Evolutionary conservation across 768 basidiomycete genomes (phyloP).

Genomic region (Dioszegia crocea): DNA sequence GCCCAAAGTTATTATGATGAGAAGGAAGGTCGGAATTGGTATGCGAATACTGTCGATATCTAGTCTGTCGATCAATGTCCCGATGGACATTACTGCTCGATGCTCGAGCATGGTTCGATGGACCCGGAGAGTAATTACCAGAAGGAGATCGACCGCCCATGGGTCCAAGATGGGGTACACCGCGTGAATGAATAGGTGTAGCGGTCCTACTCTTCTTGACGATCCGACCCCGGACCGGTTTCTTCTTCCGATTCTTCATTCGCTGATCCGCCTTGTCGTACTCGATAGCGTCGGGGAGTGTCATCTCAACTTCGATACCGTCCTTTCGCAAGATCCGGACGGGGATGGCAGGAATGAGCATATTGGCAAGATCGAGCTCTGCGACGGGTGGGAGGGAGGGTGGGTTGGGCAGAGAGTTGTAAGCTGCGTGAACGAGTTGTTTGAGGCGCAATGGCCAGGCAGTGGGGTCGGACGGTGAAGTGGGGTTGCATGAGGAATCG

Average conservation of each 20-base stretch:
- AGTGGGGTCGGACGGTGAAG: not conserved
- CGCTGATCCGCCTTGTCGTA: slow-evolving; percentile 11
- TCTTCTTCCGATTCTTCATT: slow-evolving; percentile 5
- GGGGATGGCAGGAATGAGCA: not conserved
- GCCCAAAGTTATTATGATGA: not conserved
- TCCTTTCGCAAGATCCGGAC: slow-evolving; percentile 7
- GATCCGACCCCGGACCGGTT: not conserved
- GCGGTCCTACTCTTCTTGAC: slow-evolving; percentile 5
- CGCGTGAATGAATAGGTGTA: not conserved
- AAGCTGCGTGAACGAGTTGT: slow-evolving; percentile 2
- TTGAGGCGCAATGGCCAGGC: slow-evolving; percentile 3
- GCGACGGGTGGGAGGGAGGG: not conserved
- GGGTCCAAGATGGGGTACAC: not conserved
- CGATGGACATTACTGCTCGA: not conserved
- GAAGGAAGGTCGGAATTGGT: slow-evolving; percentile 5
- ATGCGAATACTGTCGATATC: slow-evolving; percentile 6
- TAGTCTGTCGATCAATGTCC: not conserved
- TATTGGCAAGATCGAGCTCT: slow-evolving; percentile 3
- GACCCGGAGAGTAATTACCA: not conserved
- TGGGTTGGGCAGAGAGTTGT: slow-evolving; percentile 1
- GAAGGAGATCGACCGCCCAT: not conserved
- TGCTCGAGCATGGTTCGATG: not conserved
- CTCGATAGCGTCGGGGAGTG: slow-evolving; percentile 8
- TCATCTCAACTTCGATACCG: slow-evolving; percentile 7
- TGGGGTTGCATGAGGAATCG: not conserved